A percentile compares a stretch with the other conserved stretches of the same genome.
Conservation (phyloP, 2,329 filamentous ascomycete species). For the Botrytis tulipae region DNA sequence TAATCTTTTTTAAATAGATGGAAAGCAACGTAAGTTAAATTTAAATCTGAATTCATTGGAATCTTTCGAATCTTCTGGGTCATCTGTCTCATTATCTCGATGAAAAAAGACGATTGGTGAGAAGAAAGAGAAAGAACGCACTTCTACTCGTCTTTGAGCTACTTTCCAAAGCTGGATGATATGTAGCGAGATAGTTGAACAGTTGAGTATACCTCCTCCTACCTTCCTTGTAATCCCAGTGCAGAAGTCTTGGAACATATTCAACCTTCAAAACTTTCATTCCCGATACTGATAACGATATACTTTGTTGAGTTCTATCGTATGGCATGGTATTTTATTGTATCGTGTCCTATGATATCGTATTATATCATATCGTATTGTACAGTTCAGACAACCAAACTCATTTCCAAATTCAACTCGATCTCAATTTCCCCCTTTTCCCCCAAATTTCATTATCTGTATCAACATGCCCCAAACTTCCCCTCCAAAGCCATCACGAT, state of each 20-base stretch:
- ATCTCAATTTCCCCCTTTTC: neutral
- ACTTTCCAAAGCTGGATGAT: slow-evolving; percentile 16
- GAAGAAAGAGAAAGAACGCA: neutral
- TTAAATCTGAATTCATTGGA: neutral
- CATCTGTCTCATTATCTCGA: neutral
- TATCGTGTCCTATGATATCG: neutral
- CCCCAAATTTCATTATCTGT: neutral
- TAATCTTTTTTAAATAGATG: slow-evolving; percentile 53
- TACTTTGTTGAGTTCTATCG: neutral
- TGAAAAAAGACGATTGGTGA: neutral
- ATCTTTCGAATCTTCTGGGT: neutral
- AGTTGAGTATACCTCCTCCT: neutral
- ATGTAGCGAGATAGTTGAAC: slow-evolving; percentile 1
- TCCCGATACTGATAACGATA: neutral
- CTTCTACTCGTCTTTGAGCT: neutral
- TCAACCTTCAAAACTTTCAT: neutral
- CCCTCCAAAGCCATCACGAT: neutral
- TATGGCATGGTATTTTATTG: neutral
- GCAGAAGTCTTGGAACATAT: neutral
- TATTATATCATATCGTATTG: neutral
- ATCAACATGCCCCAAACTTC: neutral
- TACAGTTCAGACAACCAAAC: neutral
- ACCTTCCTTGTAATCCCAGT: neutral
- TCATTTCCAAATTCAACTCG: neutral
- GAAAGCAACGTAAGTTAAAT: slow-evolving; percentile 83